Evolutionary conservation across 139 green algal species (phyloP).

Genomic region (Edaphochlamys debaryana): DNA sequence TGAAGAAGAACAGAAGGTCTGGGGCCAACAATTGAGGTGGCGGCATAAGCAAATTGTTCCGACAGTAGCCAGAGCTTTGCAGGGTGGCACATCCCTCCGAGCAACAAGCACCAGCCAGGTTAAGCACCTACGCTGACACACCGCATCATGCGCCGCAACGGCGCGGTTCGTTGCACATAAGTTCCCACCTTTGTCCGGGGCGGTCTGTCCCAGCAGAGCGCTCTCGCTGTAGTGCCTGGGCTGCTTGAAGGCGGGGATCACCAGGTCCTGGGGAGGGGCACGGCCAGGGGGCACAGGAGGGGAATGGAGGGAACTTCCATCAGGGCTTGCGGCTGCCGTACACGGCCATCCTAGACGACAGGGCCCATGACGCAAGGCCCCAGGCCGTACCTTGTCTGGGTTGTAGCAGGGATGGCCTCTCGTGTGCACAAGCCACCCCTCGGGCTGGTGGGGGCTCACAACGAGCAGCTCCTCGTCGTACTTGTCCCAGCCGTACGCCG

Average conservation of each 20-base stretch:
- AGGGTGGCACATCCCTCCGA: no score
- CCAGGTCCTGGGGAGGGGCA: conserved; percentile 54
- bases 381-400: conserved; percentile 53
- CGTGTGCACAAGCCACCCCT: conserved; percentile 47
- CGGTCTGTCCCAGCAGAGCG: conserved; percentile 29
- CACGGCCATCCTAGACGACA: no score
- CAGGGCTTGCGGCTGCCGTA: no score
- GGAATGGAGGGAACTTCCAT: background rate
- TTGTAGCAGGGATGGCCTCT: conserved; percentile 57
- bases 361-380: no score
- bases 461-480: conserved; percentile 50
- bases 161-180: no score
- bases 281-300: background rate
- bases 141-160: no score
- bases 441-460: conserved; percentile 31
- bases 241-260: conserved; percentile 60
- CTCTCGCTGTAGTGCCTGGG: conserved; percentile 40
- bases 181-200: conserved; percentile 19
- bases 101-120: no score
- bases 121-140: no score
- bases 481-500: conserved; percentile 45
- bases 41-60: no score
- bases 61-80: no score
- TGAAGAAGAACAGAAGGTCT: conserved; percentile 59
- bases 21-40: no score